These are phyloP conservation scores for Globisporangium polare DNA, from an alignment of 352 stramenopile species.

Conservation along the genomic window DNA sequence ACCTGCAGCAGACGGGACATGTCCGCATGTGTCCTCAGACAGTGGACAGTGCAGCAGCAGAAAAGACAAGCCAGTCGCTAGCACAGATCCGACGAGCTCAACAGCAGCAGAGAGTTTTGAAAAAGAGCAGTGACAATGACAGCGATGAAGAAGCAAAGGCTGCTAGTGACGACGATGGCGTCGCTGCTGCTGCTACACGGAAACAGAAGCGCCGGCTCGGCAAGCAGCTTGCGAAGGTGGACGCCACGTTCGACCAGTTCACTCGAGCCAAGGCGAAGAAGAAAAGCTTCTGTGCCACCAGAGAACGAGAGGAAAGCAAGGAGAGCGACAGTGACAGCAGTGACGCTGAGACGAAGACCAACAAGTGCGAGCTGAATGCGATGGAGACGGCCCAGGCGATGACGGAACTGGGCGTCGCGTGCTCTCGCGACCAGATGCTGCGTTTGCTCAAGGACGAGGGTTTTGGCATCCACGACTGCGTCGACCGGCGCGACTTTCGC, in stretches of 20 bases:
- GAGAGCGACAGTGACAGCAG: constrained; percentile 27
- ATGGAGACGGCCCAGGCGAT: constrained; percentile 63
- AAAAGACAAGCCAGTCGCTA: neutral
- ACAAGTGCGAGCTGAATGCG: constrained; percentile 23
- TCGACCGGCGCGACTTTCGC: constrained; percentile 31
- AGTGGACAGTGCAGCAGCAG: neutral
- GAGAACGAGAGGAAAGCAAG: constrained; percentile 25
- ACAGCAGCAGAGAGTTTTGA: neutral
- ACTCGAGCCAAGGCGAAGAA: neutral
- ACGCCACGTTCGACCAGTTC: constrained; percentile 22
- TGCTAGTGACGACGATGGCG: neutral
- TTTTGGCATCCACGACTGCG: constrained; percentile 30
- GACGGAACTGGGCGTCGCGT: constrained; percentile 60
- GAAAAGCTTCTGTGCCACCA: neutral
- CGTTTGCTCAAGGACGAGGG: constrained; percentile 48
- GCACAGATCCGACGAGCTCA: constrained; percentile 8
- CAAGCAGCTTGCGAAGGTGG: constrained; percentile 11
- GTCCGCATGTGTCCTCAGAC: constrained; percentile 54
- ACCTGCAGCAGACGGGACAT: constrained; percentile 67
- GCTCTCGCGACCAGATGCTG: constrained; percentile 57
- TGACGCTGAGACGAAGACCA: constrained; percentile 15
- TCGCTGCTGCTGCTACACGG: neutral
- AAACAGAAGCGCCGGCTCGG: constrained; percentile 11
- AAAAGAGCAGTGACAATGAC: constrained; percentile 11
- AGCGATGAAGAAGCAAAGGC: constrained; percentile 4